Conservation (phyloP, 345 rosid genomes). For the Gossypium herbaceum region DNA sequence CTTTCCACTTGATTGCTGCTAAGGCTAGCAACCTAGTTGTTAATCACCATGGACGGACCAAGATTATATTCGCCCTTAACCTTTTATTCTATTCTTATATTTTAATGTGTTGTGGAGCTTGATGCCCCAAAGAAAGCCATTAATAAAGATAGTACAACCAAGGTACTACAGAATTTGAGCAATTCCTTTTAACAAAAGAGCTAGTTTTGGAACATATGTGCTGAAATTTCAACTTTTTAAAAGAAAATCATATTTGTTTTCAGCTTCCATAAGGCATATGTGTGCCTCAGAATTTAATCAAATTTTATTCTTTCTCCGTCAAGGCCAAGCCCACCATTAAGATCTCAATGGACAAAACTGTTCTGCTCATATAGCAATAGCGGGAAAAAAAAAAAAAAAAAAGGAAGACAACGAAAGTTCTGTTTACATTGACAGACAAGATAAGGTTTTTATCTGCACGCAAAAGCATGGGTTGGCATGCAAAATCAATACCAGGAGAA, state of each 20-base stretch:
- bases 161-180: not conserved
- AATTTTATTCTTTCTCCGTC: not conserved
- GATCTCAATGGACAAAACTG: conserved; percentile 11
- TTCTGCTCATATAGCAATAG: not conserved
- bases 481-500: conserved; percentile 52
- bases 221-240: no score
- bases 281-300: not conserved
- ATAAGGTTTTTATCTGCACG: not conserved
- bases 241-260: not conserved
- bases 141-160: not conserved
- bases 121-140: not conserved
- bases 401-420: not conserved
- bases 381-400: not conserved
- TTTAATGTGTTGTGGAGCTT: not conserved
- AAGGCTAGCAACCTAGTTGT: not conserved
- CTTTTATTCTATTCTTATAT: not conserved
- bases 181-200: no score
- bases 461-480: not conserved
- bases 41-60: conserved; percentile 18
- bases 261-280: not conserved
- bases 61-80: not conserved
- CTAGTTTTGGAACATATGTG: no score
- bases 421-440: not conserved
- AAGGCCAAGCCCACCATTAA: not conserved
- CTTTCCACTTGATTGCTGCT: conserved; percentile 2